Percentiles rank a stretch among this genome's conserved stretches.
These are phyloP conservation scores for Marasmius tenuissimus DNA, from an alignment of 1,284 basidiomycete species.

Conservation along the genomic window DNA sequence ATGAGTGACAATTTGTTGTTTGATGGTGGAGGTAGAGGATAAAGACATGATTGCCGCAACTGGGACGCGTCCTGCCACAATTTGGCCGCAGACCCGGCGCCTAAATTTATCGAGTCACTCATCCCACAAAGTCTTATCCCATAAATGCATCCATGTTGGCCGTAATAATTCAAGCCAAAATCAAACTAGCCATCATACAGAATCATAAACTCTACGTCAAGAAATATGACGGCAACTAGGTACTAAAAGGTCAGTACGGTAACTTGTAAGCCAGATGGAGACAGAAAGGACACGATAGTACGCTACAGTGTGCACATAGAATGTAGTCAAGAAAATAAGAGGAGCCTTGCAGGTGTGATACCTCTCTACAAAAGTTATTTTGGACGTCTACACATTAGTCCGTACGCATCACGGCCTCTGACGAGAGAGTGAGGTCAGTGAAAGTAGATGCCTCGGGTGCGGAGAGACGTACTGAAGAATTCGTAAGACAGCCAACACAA, in stretches of 20 bases:
- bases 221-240: neutral
- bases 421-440: conserved; percentile 17
- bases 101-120: neutral
- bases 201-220: neutral
- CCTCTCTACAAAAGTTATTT: neutral
- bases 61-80: neutral
- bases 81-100: too few species aligned
- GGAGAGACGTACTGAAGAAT: conserved; percentile 82
- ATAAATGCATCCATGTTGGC: neutral
- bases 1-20: conserved; percentile 60
- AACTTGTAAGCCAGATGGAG: neutral
- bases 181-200: neutral
- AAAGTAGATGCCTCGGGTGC: conserved; percentile 5
- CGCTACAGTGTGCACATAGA: conserved; percentile 1
- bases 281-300: neutral
- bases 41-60: conserved; percentile 55
- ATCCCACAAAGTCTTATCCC: neutral
- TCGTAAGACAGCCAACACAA: conserved; percentile 97
- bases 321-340: neutral
- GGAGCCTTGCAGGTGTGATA: neutral
- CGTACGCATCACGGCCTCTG: conserved; percentile 71
- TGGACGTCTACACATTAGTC: conserved; percentile 18
- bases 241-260: neutral
- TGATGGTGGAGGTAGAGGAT: conserved; percentile 73
- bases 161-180: neutral